phyloP scores from a whole-genome alignment of 495 filamentous ascomycete genomes.

The Terfezia boudieri region DNA sequence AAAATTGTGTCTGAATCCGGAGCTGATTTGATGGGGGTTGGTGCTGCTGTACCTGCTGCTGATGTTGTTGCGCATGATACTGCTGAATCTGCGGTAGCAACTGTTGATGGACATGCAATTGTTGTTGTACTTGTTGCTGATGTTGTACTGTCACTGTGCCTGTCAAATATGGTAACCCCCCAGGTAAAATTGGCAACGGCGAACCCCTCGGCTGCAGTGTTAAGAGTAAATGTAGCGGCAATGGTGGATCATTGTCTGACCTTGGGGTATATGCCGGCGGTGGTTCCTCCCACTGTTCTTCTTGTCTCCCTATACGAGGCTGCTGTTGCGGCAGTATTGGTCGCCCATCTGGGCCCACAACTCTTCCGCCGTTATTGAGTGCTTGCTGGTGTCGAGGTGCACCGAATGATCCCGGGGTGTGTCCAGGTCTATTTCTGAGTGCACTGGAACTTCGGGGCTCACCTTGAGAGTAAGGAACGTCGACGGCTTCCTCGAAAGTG shows the following conservation, averaged over 20 bases:
- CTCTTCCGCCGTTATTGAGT: conserved; percentile 33
- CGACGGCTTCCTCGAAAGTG: conserved; percentile 31
- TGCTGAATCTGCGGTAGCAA: conserved; percentile 15
- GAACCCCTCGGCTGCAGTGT: neutral
- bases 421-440: conserved; percentile 25
- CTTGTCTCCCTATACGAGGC: conserved; percentile 34
- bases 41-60: neutral
- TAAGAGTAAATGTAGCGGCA: conserved; percentile 19
- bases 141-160: neutral
- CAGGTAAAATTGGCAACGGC: neutral
- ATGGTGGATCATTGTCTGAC: conserved; percentile 32
- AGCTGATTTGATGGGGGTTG: neutral
- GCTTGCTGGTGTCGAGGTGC: conserved; percentile 20
- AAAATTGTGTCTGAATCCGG: neutral
- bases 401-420: conserved; percentile 34
- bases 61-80: conserved; percentile 1
- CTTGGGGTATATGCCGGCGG: conserved; percentile 70
- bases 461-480: conserved; percentile 54
- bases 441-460: conserved; percentile 56
- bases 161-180: neutral
- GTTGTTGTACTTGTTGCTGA: conserved; percentile 15
- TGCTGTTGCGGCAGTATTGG: conserved; percentile 52
- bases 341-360: conserved; percentile 41
- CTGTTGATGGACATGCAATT: conserved; percentile 5
- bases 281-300: conserved; percentile 81